Base-by-base conservation (phyloP, 2,329 filamentous ascomycete species). In the Boeremia lycopersici region DNA sequence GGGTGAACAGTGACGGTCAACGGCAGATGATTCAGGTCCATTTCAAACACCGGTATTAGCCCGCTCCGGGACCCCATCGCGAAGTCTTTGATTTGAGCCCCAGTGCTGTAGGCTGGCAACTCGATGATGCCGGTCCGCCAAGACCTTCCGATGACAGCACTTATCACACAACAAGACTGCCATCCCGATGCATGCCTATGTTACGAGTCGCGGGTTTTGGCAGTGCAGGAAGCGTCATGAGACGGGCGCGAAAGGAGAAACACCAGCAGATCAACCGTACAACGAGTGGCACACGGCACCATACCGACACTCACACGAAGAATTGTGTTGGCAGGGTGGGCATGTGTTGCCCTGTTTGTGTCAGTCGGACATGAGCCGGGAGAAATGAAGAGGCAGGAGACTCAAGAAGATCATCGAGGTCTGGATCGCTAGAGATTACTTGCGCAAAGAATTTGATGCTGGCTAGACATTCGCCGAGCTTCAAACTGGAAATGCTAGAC, bases 11-110 rank as follows among this genome's bases (percentile, higher is more conserved):
- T 30, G 26, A 25, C 29, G 4, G 35, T 12, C 26, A 34, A 39
- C 48, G 48, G 48, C 48, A 48, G 43, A 56, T 52, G 28, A 30
- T 6, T 48, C 48, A 47, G 53, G 42, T 29, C 42, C 53, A 52
- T 43, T 44, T 50, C 33, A 51, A 51, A 30, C 42, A 52, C 53
- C 53, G 48, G 12, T 7, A 3, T 35, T 25, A 17, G n/a, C 12
- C 28, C 23, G 28, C 28, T 39, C 29, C 44, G 44, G 48, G 39
- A 11, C 36, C 17, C 31, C 25, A n/a, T 12, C 29, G 15, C 10
- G 7, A 42, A 36, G 33, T 42, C 40, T 46, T 50, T 26, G 15
- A 40, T 11, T 28, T 31, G 35, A 49, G 52, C 36, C 41, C 41
- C 41, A 46, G 17, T 49, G 46, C 46, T 55, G 41, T 15, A 36